phyloP scores from a whole-genome alignment of 2,329 filamentous ascomycete species.

The Hortaea werneckii region DNA sequence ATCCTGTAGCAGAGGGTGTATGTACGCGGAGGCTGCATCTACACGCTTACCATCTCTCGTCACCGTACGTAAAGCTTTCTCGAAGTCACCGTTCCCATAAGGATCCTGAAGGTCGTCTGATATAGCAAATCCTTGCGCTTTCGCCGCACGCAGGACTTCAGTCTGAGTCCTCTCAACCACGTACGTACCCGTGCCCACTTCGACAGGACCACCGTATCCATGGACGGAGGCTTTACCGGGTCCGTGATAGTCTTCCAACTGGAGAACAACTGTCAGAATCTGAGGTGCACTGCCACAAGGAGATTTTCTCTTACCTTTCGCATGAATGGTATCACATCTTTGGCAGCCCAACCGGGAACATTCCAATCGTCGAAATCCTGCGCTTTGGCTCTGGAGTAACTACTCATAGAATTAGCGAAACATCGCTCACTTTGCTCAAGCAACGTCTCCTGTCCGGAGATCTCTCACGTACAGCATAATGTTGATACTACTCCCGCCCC shows the following conservation, averaged over 20 bases:
- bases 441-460: background rate
- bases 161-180: slow-evolving; percentile 26
- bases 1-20: slow-evolving; percentile 41
- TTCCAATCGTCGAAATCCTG: slow-evolving; percentile 15
- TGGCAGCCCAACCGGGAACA: slow-evolving; percentile 10
- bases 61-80: slow-evolving; percentile 30
- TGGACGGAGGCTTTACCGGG: slow-evolving; percentile 8
- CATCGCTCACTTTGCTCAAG: background rate
- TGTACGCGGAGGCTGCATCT: slow-evolving; percentile 45
- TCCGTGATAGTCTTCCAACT: slow-evolving; percentile 15
- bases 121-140: slow-evolving; percentile 19
- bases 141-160: slow-evolving; percentile 40
- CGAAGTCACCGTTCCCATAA: slow-evolving; percentile 21
- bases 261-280: background rate
- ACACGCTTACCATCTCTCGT: slow-evolving; percentile 42
- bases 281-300: background rate
- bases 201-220: slow-evolving; percentile 12
- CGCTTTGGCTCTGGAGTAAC: slow-evolving; percentile 10
- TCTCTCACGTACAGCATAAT: slow-evolving; percentile 20
- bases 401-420: background rate
- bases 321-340: slow-evolving; percentile 13
- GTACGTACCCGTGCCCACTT: slow-evolving; percentile 9
- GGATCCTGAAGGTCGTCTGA: slow-evolving; percentile 44
- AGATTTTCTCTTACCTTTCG: slow-evolving; percentile 3
- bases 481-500: slow-evolving; percentile 43